These are phyloP conservation scores for Phialophora macrospora DNA, from an alignment of 2,329 filamentous ascomycete species.

Conservation along the genomic window DNA sequence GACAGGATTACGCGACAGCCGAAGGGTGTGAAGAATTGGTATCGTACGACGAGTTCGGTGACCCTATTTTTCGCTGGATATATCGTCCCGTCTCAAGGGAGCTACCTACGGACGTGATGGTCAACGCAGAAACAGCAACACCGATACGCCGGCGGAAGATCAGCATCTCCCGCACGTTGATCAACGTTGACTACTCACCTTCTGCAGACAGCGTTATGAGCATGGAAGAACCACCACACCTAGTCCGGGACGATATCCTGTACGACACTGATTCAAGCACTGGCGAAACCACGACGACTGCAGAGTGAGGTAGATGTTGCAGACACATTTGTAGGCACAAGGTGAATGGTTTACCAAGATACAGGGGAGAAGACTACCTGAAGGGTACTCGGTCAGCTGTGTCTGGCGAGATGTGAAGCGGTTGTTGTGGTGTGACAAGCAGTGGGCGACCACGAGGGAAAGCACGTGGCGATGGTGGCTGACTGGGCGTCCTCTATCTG, in stretches of 20 bases:
- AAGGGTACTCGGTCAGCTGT: neutral
- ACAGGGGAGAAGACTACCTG: neutral
- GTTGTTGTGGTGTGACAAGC: neutral
- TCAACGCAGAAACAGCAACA: conserved; percentile 3
- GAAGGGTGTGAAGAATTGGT: conserved; percentile 17
- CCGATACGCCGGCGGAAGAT: conserved; percentile 29
- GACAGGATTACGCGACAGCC: conserved; percentile 20
- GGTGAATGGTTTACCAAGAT: neutral
- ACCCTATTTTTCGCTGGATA: conserved; percentile 21
- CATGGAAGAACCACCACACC: conserved; percentile 14
- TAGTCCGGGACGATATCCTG: neutral
- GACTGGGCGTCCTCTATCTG: neutral
- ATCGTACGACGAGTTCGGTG: conserved; percentile 17
- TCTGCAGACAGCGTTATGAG: conserved; percentile 20
- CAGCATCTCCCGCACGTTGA: conserved; percentile 32
- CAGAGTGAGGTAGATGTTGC: conserved; percentile 13
- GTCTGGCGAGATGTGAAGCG: neutral
- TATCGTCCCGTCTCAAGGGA: conserved; percentile 5
- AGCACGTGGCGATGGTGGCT: conserved; percentile 14
- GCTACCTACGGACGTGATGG: neutral
- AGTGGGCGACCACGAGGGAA: conserved; percentile 17
- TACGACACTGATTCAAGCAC: conserved; percentile 24
- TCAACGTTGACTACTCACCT: conserved; percentile 30
- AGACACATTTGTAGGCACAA: neutral
- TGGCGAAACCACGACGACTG: conserved; percentile 14